Evolutionary conservation across 176 grass and related monocot species (phyloP).

Genomic region (Rhynchospora tenuis): DNA sequence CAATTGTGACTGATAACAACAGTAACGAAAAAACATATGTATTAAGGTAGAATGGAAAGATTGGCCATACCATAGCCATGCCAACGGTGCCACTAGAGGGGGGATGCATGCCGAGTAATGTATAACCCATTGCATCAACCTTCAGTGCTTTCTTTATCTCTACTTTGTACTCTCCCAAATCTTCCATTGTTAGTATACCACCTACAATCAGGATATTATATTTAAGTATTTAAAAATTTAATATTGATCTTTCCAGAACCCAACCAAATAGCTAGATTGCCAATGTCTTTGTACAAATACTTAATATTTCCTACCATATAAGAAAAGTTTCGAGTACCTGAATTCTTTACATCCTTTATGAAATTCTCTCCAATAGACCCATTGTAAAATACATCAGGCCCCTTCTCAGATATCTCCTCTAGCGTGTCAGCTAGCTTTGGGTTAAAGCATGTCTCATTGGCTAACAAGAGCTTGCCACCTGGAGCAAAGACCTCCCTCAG

Average conservation of each 20-base stretch:
- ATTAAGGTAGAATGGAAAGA: background rate
- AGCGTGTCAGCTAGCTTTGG: conserved; percentile 47
- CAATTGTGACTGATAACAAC: background rate
- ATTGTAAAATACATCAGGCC: conserved; percentile 47
- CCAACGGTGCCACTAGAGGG: conserved; percentile 81
- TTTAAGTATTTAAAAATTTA: conserved; percentile 8
- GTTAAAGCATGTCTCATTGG: conserved; percentile 67
- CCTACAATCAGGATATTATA: conserved; percentile 38
- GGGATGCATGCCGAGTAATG: conserved; percentile 81
- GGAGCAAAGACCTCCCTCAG: conserved; percentile 63
- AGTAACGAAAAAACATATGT: background rate
- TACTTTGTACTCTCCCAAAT: conserved; percentile 45
- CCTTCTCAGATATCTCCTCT: conserved; percentile 47
- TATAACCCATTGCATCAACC: conserved; percentile 56
- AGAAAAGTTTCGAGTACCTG: background rate
- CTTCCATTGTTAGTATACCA: conserved; percentile 51
- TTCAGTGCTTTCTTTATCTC: conserved; percentile 39
- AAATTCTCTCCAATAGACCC: conserved; percentile 52
- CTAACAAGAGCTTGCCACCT: conserved; percentile 30
- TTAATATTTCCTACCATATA: background rate
- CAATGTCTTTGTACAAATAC: background rate
- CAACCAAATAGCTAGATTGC: background rate
- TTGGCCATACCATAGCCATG: conserved; percentile 40
- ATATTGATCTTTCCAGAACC: background rate
- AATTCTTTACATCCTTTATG: conserved; percentile 31